A percentile compares a stretch with the other conserved stretches of the same genome.
Conservation (phyloP, 2,329 filamentous ascomycete species). For the Neonectria coccinea region DNA sequence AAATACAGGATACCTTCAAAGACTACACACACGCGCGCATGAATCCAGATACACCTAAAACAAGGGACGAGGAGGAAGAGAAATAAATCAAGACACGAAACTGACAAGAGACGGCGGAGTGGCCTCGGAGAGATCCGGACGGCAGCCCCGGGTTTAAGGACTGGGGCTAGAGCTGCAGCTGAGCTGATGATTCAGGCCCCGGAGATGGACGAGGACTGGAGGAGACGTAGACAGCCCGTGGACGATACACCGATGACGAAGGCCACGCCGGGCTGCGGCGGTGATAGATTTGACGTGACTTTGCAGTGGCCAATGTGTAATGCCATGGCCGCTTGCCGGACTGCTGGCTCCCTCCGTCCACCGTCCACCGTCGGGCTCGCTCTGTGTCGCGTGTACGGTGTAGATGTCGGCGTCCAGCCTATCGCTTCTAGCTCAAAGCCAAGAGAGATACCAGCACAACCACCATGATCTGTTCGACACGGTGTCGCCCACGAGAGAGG, state of each 20-base stretch:
- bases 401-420: not conserved
- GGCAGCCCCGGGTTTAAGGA: slow-evolving; percentile 19
- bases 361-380: not conserved
- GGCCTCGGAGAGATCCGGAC: slow-evolving; percentile 35
- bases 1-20: slow-evolving; percentile 4
- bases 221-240: not conserved
- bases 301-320: slow-evolving; percentile 27
- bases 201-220: slow-evolving; percentile 21
- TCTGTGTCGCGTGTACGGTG: not conserved
- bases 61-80: not conserved
- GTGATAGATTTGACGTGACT: not conserved
- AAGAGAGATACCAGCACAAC: not conserved
- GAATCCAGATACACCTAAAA: not conserved
- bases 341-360: not conserved
- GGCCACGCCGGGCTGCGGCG: not conserved
- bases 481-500: not conserved
- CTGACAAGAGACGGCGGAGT: not conserved
- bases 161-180: slow-evolving; percentile 15
- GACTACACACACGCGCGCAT: not conserved
- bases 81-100: not conserved
- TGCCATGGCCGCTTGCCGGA: slow-evolving; percentile 17
- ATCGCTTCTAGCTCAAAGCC: slow-evolving; percentile 3
- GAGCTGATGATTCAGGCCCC: slow-evolving; percentile 38
- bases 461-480: slow-evolving; percentile 11
- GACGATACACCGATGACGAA: not conserved